Conservation (phyloP, 768 basidiomycete genomes). For the Leccinum fibrillosum region DNA sequence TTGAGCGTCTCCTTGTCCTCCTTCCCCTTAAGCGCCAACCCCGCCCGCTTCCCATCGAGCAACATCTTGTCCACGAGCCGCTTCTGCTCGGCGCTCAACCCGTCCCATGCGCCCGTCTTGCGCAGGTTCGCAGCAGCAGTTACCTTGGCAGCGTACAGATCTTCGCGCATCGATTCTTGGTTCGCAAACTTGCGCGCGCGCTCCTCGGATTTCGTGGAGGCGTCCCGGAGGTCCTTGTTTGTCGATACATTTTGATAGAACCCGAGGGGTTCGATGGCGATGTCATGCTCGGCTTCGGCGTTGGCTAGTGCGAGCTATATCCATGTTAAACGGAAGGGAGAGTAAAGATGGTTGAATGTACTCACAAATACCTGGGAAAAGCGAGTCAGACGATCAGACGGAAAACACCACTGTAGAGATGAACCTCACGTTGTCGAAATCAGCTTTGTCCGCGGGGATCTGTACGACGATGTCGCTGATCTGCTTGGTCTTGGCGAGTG, state of each 20-base stretch:
- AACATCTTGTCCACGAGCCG: slow-evolving; percentile 78
- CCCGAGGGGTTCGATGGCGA: slow-evolving; percentile 50
- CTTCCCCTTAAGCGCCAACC: slow-evolving; percentile 67
- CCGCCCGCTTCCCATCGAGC: slow-evolving; percentile 73
- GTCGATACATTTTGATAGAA: slow-evolving; percentile 84
- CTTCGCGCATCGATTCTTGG: slow-evolving; percentile 74
- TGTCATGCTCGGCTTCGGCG: slow-evolving; percentile 55
- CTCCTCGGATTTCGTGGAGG: slow-evolving; percentile 69
- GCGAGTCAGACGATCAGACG: neutral
- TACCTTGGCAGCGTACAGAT: slow-evolving; percentile 70
- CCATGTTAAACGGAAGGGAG: neutral
- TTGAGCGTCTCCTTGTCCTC: slow-evolving; percentile 53
- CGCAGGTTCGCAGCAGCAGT: slow-evolving; percentile 68
- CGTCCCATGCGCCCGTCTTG: slow-evolving; percentile 55
- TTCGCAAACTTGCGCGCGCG: slow-evolving; percentile 65
- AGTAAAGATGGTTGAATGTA: slow-evolving; percentile 19
- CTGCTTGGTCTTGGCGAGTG: slow-evolving; percentile 54
- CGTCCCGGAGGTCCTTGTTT: slow-evolving; percentile 70
- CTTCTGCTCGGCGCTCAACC: slow-evolving; percentile 63
- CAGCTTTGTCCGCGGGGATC: slow-evolving; percentile 55
- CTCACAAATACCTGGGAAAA: slow-evolving; percentile 69
- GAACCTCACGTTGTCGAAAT: slow-evolving; percentile 60
- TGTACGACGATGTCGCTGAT: slow-evolving; percentile 60
- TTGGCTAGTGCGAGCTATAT: slow-evolving; percentile 53
- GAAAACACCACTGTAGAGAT: rapidly evolving